A percentile compares a stretch with the other conserved stretches of the same genome.
phyloP scores from a whole-genome alignment of 257 asterid genomes.

The Haberlea rhodopensis region DNA sequence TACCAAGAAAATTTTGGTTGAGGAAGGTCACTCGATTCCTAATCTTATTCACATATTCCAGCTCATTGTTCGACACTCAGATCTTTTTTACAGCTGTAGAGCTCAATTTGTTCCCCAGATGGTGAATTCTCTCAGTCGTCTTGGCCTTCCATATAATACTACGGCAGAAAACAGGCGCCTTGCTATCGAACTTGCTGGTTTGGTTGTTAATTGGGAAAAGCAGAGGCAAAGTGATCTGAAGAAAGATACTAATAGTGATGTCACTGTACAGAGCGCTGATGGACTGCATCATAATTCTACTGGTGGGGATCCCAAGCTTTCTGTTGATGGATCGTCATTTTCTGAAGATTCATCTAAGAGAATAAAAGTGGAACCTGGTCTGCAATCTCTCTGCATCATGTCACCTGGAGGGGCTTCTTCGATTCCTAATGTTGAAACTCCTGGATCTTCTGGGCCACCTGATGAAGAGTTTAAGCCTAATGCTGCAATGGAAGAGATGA shows the following conservation, averaged over 20 bases:
- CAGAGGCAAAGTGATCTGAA: slow-evolving; percentile 88
- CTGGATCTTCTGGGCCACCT: slow-evolving; percentile 90
- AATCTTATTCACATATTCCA: slow-evolving; percentile 98
- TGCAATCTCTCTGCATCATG: slow-evolving; percentile 90
- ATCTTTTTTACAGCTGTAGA: slow-evolving; percentile 98
- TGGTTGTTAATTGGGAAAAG: slow-evolving; percentile 97
- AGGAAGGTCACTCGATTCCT: slow-evolving; percentile 98
- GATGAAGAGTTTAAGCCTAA: slow-evolving; percentile 99
- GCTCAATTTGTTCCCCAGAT: slow-evolving; percentile 99
- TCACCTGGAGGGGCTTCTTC: slow-evolving; percentile 96
- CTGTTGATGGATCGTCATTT: slow-evolving; percentile 75
- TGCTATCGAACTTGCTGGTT: slow-evolving; percentile 99
- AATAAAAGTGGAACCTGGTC: slow-evolving; percentile 95
- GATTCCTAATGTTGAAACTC: slow-evolving; percentile 88
- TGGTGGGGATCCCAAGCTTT: slow-evolving; percentile 61
- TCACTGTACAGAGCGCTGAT: slow-evolving; percentile 54
- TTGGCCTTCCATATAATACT: slow-evolving; percentile 95
- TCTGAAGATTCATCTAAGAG: slow-evolving; percentile 89
- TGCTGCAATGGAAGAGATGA: slow-evolving; percentile 99
- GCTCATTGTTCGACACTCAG: slow-evolving; percentile 98
- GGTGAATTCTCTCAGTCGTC: slow-evolving; percentile 98
- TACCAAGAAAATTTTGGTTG: slow-evolving; percentile 95
- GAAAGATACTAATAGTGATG: slow-evolving; percentile 58
- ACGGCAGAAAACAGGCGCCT: slow-evolving; percentile 98
- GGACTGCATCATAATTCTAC: slow-evolving; percentile 48